phyloP scores from a whole-genome alignment of 2,329 filamentous ascomycete genomes.

The Didymella glomerata region DNA sequence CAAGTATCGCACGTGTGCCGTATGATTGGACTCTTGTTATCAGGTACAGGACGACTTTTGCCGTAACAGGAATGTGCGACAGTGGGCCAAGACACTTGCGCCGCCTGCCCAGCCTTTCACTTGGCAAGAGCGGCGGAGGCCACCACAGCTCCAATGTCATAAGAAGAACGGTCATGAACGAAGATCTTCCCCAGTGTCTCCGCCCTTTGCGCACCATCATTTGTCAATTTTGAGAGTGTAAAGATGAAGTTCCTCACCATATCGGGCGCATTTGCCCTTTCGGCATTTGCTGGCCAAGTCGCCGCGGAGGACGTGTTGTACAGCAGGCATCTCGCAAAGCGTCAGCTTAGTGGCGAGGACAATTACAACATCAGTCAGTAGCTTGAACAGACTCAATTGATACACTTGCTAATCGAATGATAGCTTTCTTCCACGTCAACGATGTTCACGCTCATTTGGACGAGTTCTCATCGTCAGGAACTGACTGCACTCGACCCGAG shows the following conservation, averaged over 20 bases:
- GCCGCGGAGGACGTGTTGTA: conserved; percentile 43
- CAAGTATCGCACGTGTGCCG: conserved; percentile 36
- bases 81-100: conserved; percentile 13
- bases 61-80: conserved; percentile 36
- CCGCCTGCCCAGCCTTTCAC: conserved; percentile 29
- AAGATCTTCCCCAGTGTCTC: conserved; percentile 7
- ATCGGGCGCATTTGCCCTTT: conserved; percentile 31
- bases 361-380: conserved; percentile 49
- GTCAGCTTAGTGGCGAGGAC: conserved; percentile 43
- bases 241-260: conserved; percentile 38
- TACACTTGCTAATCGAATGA: not conserved
- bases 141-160: conserved; percentile 27
- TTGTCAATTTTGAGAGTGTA: not conserved
- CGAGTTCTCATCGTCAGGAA: conserved; percentile 67
- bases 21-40: conserved; percentile 41
- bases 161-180: conserved; percentile 20
- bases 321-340: conserved; percentile 41
- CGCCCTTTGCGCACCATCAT: conserved; percentile 1
- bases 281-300: conserved; percentile 27
- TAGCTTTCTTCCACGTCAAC: conserved; percentile 73
- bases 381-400: rapidly evolving
- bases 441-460: conserved; percentile 74
- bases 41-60: conserved; percentile 25
- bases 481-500: conserved; percentile 66
- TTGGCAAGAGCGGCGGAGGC: conserved; percentile 33